Evolutionary conservation across 23 red algal genomes (phyloP).

Genomic region (Pyropia yezoensis): DNA sequence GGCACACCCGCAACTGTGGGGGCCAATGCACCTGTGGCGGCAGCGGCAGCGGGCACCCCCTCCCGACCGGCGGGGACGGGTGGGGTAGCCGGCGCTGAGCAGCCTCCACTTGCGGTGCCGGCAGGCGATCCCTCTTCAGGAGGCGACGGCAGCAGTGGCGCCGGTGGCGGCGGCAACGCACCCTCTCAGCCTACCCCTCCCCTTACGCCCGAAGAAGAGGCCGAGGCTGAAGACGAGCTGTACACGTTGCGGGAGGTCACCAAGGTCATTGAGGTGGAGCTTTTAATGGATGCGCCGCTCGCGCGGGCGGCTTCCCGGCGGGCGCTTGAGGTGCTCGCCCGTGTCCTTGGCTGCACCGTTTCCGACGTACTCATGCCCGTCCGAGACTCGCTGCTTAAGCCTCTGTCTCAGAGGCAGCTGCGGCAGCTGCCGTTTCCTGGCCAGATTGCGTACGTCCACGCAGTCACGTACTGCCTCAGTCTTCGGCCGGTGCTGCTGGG

Average conservation of each 20-base stretch:
- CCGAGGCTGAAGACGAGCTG: too few species aligned
- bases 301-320: slow-evolving; percentile 39
- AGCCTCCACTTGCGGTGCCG: too few species aligned
- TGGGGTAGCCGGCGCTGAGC: too few species aligned
- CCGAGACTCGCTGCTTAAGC: slow-evolving; percentile 46
- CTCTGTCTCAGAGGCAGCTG: slow-evolving; percentile 39
- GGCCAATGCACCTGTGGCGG: too few species aligned
- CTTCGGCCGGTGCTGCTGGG: slow-evolving; percentile 14
- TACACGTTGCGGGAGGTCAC: slow-evolving; percentile 21
- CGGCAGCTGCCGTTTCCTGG: slow-evolving; percentile 53
- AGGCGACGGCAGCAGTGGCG: too few species aligned
- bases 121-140: too few species aligned
- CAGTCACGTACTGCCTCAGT: slow-evolving; percentile 48
- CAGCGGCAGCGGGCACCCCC: too few species aligned
- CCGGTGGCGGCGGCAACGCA: too few species aligned
- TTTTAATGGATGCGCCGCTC: slow-evolving; percentile 10
- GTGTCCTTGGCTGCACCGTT: slow-evolving; percentile 8
- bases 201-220: too few species aligned
- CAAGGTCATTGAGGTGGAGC: slow-evolving; percentile 15
- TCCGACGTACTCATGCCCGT: slow-evolving; percentile 23
- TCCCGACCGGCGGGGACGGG: too few species aligned
- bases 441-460: slow-evolving; percentile 74
- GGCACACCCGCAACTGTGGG: too few species aligned
- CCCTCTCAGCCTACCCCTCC: too few species aligned
- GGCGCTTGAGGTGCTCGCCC: slow-evolving; percentile 15